These are phyloP conservation scores for Gaultheria prostrata DNA, from an alignment of 148 eudicot genomes.

Conservation along the genomic window DNA sequence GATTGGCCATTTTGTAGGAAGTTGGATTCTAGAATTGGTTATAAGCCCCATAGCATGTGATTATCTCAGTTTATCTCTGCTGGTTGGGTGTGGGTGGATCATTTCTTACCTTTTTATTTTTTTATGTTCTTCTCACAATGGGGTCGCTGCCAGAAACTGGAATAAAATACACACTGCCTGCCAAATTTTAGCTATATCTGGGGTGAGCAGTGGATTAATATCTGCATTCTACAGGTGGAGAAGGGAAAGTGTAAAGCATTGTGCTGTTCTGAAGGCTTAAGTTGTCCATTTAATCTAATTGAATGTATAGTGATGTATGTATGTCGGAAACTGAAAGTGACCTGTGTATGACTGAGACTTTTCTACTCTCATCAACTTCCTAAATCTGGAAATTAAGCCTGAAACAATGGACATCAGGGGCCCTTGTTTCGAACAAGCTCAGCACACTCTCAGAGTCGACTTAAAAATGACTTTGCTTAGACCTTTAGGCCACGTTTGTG, in stretches of 20 bases:
- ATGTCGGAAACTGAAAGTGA: no score
- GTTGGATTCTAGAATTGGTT: not conserved
- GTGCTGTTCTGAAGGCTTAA: slow-evolving; percentile 3
- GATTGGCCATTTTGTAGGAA: not conserved
- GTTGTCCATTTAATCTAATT: not conserved
- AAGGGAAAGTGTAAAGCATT: not conserved
- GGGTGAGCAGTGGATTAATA: not conserved
- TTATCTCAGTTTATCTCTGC: not conserved
- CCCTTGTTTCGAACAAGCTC: not conserved
- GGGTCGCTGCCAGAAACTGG: not conserved
- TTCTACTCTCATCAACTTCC: not conserved
- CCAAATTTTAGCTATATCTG: not conserved
- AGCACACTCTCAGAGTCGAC: not conserved
- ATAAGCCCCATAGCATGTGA: not conserved
- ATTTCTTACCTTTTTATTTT: not conserved
- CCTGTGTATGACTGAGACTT: no score
- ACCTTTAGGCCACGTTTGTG: not conserved
- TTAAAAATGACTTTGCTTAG: not conserved
- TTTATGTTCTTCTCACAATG: not conserved
- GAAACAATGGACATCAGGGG: not conserved
- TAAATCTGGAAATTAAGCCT: no score
- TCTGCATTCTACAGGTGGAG: not conserved
- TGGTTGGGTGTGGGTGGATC: not conserved
- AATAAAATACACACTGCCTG: not conserved
- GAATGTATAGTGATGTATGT: not conserved